phyloP scores from a whole-genome alignment of 1,284 basidiomycete species.

The Inonotus obliquus region DNA sequence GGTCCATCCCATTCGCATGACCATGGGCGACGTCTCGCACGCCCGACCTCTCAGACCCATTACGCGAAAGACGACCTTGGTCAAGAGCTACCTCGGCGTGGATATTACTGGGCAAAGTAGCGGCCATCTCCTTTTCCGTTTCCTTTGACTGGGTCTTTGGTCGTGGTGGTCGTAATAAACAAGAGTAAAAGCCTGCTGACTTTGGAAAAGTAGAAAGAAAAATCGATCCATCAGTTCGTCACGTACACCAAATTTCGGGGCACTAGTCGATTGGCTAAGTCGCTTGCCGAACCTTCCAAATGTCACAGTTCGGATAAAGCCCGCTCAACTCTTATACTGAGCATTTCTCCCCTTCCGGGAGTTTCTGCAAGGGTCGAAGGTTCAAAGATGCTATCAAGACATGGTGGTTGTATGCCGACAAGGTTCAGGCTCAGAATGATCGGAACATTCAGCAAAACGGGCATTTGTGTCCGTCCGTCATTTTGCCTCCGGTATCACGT shows the following conservation, averaged over 20 bases:
- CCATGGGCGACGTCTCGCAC: neutral
- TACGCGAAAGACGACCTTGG: neutral
- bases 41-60: neutral
- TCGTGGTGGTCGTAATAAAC: neutral
- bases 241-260: neutral
- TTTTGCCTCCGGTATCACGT: neutral
- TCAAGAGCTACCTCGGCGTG: constrained; percentile 2
- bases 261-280: neutral
- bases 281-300: neutral
- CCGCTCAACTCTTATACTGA: neutral
- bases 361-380: too few species aligned
- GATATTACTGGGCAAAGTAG: neutral
- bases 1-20: neutral
- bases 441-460: neutral
- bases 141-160: neutral
- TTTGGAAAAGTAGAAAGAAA: neutral
- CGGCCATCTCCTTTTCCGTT: neutral
- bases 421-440: neutral
- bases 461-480: neutral
- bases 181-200: neutral
- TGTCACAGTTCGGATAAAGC: neutral
- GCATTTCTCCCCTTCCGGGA: neutral
- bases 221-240: neutral
- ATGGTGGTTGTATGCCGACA: neutral
- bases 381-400: too few species aligned